Evolutionary conservation across 768 basidiomycete genomes (phyloP).

Genomic region (Lentinula guzmanii): DNA sequence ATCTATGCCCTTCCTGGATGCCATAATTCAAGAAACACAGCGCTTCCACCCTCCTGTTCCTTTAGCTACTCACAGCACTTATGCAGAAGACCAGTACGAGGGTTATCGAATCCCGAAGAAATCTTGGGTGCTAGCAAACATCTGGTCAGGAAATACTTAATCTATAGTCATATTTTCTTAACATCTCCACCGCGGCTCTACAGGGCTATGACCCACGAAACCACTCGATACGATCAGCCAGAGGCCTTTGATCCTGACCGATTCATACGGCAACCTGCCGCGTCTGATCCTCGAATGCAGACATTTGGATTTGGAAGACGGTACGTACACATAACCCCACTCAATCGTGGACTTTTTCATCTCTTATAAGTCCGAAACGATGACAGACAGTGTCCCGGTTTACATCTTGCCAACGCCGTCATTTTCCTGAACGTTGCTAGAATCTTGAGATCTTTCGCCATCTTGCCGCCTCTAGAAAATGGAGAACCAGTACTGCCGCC

Average conservation of each 20-base stretch:
- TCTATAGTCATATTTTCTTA: background rate
- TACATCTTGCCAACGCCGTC: background rate
- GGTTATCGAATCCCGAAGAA: conserved; percentile 9
- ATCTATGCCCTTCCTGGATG: conserved; percentile 20
- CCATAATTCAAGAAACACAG: conserved; percentile 17
- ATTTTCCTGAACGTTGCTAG: background rate
- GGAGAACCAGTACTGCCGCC: background rate
- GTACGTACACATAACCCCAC: background rate
- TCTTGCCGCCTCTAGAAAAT: background rate
- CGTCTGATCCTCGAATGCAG: conserved; percentile 1
- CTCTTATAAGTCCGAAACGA: background rate
- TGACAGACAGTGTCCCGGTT: conserved; percentile 6
- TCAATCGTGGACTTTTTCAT: background rate
- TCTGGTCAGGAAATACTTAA: conserved; percentile 1
- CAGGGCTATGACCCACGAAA: conserved; percentile 10
- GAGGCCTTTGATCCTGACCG: conserved; percentile 11
- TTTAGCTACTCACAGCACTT: conserved; percentile 7
- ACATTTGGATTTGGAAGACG: conserved; percentile 8
- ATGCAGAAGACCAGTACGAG: conserved; percentile 6
- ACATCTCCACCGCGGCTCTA: background rate
- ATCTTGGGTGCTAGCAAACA: conserved; percentile 7
- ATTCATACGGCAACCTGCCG: background rate
- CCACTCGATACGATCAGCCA: conserved; percentile 1
- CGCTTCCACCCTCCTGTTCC: conserved; percentile 7
- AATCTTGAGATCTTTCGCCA: background rate